Conservation (phyloP, 441 rosid species). For the Iberis amara region DNA sequence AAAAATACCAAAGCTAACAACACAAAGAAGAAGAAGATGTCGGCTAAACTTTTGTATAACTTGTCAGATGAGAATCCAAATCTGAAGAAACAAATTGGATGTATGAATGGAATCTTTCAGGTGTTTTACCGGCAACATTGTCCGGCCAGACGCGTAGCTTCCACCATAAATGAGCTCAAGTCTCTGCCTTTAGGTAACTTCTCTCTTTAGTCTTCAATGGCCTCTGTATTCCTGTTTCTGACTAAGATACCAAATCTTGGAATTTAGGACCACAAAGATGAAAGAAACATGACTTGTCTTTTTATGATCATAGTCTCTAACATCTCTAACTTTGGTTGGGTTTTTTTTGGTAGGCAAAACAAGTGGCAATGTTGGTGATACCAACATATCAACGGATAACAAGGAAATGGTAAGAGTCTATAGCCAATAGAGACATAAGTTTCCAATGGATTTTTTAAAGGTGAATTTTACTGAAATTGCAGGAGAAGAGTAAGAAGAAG, state of each 20-base stretch:
- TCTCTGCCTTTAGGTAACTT: slow-evolving; percentile 52
- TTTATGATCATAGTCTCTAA: slow-evolving; percentile 11
- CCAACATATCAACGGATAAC: slow-evolving; percentile 33
- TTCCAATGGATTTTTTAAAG: not conserved
- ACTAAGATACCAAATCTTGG: slow-evolving; percentile 29
- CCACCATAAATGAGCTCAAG: slow-evolving; percentile 36
- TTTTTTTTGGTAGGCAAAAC: slow-evolving; percentile 45
- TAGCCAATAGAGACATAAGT: slow-evolving; percentile 3
- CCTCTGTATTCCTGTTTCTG: slow-evolving; percentile 28
- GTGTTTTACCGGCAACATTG: slow-evolving; percentile 73
- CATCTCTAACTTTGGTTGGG: not conserved
- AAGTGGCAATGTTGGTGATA: slow-evolving; percentile 35
- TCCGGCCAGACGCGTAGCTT: slow-evolving; percentile 46
- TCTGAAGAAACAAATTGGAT: slow-evolving; percentile 73
- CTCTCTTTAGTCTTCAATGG: not conserved
- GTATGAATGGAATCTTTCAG: slow-evolving; percentile 81
- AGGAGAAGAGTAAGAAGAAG: slow-evolving; percentile 54
- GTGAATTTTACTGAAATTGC: slow-evolving; percentile 36
- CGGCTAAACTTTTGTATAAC: slow-evolving; percentile 50
- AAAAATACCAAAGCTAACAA: slow-evolving; percentile 17
- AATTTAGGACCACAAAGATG: slow-evolving; percentile 30
- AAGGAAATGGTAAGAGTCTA: slow-evolving; percentile 46
- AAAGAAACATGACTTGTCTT: slow-evolving; percentile 26
- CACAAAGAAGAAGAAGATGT: slow-evolving; percentile 36
- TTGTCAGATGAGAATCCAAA: slow-evolving; percentile 66